phyloP scores from a whole-genome alignment of 2,329 filamentous ascomycete species.

The Aspergillus carbonarius region DNA sequence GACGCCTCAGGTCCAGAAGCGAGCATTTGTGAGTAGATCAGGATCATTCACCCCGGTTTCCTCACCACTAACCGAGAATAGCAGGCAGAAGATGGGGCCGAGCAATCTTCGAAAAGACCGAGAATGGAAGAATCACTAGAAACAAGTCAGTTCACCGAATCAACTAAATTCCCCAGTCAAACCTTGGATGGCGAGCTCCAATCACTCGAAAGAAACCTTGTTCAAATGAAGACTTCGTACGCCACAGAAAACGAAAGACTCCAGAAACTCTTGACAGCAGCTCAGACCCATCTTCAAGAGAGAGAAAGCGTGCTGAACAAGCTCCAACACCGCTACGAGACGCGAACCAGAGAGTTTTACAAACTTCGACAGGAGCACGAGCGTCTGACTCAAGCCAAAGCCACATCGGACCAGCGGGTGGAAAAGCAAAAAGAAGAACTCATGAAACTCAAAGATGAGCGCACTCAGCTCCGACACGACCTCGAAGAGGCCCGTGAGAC shows the following conservation, averaged over 20 bases:
- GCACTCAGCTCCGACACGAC: conserved; percentile 36
- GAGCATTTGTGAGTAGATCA: conserved; percentile 29
- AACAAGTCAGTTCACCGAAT: conserved; percentile 38
- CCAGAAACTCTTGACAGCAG: conserved; percentile 25
- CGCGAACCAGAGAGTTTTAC: conserved; percentile 37
- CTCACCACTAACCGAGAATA: conserved; percentile 20
- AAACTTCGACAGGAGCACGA: conserved; percentile 39
- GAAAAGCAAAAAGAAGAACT: conserved; percentile 41
- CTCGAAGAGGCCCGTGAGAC: conserved; percentile 41
- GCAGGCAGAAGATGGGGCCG: conserved; percentile 32
- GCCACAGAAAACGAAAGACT: conserved; percentile 33
- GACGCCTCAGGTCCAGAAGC: conserved; percentile 25
- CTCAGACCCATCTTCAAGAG: conserved; percentile 30
- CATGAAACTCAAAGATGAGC: conserved; percentile 42
- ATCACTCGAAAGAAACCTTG: conserved; percentile 28
- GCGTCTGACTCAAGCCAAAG: conserved; percentile 28
- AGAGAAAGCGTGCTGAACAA: conserved; percentile 33
- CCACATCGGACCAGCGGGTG: conserved; percentile 30
- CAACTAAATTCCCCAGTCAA: conserved; percentile 32
- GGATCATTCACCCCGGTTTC: neutral
- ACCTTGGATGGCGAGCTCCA: conserved; percentile 29
- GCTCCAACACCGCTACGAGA: conserved; percentile 49
- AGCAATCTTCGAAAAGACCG: conserved; percentile 38
- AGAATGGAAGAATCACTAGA: conserved; percentile 38
- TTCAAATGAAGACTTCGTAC: conserved; percentile 34